Evolutionary conservation across 345 rosid genomes (phyloP), one percentile per base, ranked within the genome.

Genomic region (Sonneratia caseolaris): DNA sequence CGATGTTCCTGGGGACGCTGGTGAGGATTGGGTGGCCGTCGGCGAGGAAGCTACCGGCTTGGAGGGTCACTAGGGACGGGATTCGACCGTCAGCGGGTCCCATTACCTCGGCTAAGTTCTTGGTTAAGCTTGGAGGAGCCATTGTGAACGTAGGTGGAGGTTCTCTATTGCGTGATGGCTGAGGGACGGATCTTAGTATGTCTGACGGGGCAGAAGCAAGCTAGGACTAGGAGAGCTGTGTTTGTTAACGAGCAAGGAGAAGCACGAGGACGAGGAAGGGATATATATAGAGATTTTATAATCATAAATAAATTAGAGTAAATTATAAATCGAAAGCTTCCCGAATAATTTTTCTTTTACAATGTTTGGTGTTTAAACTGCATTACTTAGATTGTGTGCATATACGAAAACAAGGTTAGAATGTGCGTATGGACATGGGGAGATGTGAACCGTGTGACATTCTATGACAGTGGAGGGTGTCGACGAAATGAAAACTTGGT

Each of bases 71-170:
- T 4, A 37, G 49, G 12, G 68, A 66, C 19, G 37, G 68, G 21
- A 55, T 18, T 10, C 49, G 68, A 49, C 70, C 59, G 7, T 42
- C 74, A 15, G 68, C 72, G 4, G 16, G 21, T 18, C 7, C 59
- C 59, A 55, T 16, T 21, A 18, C 56, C 1, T 32, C 73, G 15
- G 75, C 57, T 0, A 37, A 37, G 40, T 49, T 59, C 56, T 75
- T 75, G 76, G 24, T 75, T 35, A 79, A 64, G 72, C 79, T 76
- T 16, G 81, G 79, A 65, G 81, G 79, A 64, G 74, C 81, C 77
- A 79, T 77, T 10, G 74, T 27, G 40, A 12, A 10, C 14, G 66
- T 18, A 48, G 27, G n/a, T 12, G 7, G 10, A 49, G 19, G 27
- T 40, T 40, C 43, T 40, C 9, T 40, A 10, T 1, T 40, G 10